These are phyloP conservation scores for Melampsora larici-populina DNA, from an alignment of 1,284 basidiomycete genomes.

Conservation along the genomic window DNA sequence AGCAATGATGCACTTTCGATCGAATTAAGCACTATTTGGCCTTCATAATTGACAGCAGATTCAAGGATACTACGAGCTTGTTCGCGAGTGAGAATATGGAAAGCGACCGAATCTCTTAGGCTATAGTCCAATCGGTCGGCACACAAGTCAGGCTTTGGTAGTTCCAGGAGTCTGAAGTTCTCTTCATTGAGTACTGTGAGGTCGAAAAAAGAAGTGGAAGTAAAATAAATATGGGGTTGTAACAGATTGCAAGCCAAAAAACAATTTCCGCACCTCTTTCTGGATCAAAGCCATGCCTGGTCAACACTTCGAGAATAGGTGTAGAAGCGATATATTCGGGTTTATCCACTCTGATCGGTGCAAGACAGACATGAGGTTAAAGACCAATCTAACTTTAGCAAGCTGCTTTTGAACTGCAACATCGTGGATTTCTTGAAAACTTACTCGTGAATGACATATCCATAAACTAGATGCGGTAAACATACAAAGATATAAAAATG, in stretches of 20 bases:
- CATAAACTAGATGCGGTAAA: slow-evolving; percentile 19
- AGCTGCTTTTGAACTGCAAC: too few relatives aligned
- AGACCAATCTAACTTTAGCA: background rate
- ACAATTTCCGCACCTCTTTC: slow-evolving; percentile 12
- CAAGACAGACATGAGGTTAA: background rate
- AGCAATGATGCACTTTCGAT: background rate
- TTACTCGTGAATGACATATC: slow-evolving; percentile 41
- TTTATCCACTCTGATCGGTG: slow-evolving; percentile 25
- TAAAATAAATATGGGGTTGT: background rate
- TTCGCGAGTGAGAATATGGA: slow-evolving; percentile 36
- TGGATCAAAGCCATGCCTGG: slow-evolving; percentile 35
- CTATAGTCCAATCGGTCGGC: slow-evolving; percentile 47
- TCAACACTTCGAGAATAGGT: slow-evolving; percentile 24
- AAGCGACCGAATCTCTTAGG: slow-evolving; percentile 44
- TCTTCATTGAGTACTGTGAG: slow-evolving; percentile 44
- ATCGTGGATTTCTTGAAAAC: background rate
- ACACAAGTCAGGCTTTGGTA: slow-evolving; percentile 45
- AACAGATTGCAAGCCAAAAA: background rate
- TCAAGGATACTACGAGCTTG: slow-evolving; percentile 42
- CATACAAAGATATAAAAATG: background rate
- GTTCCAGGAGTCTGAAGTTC: slow-evolving; percentile 46
- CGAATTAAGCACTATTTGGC: slow-evolving; percentile 22
- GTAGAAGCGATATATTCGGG: slow-evolving; percentile 11
- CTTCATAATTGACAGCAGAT: slow-evolving; percentile 5
- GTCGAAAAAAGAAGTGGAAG: background rate